Evolutionary conservation across 2,329 filamentous ascomycete genomes (phyloP).

Genomic region (Colletotrichum agaves): DNA sequence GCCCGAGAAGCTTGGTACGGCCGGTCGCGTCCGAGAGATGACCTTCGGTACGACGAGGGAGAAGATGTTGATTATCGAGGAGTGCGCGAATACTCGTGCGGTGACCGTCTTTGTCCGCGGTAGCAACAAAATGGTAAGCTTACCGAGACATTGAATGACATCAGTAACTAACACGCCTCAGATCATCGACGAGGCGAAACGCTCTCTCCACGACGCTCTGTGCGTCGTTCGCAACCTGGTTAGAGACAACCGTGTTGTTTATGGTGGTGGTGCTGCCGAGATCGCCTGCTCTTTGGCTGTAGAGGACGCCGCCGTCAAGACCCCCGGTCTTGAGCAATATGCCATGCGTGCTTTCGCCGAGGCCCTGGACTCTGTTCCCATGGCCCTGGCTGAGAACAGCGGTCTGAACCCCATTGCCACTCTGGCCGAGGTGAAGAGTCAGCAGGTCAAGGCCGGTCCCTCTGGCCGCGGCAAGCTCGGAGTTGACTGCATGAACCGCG

Average conservation of each 20-base stretch:
- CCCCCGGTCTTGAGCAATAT: constrained; percentile 97
- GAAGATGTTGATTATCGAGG: constrained; percentile 99
- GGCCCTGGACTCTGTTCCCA: constrained; percentile 90
- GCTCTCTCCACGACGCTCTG: constrained; percentile 95
- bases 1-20: constrained; percentile 88
- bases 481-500: constrained; percentile 97
- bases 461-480: constrained; percentile 73
- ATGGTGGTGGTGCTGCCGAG: constrained; percentile 95
- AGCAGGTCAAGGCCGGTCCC: constrained; percentile 82
- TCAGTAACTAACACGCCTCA: constrained; percentile 50
- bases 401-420: constrained; percentile 96
- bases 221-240: constrained; percentile 98
- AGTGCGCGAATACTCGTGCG: constrained; percentile 96
- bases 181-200: constrained; percentile 99
- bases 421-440: constrained; percentile 92
- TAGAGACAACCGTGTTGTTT: constrained; percentile 95
- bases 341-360: constrained; percentile 98
- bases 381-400: constrained; percentile 97
- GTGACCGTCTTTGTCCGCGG: constrained; percentile 97
- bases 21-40: constrained; percentile 93
- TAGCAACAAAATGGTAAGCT: constrained; percentile 96
- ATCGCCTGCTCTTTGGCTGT: constrained; percentile 97
- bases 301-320: constrained; percentile 94
- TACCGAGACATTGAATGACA: not conserved
- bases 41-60: constrained; percentile 96